Conservation (phyloP, 805 yeast genomes). For the Candida sanyiensis region DNA sequence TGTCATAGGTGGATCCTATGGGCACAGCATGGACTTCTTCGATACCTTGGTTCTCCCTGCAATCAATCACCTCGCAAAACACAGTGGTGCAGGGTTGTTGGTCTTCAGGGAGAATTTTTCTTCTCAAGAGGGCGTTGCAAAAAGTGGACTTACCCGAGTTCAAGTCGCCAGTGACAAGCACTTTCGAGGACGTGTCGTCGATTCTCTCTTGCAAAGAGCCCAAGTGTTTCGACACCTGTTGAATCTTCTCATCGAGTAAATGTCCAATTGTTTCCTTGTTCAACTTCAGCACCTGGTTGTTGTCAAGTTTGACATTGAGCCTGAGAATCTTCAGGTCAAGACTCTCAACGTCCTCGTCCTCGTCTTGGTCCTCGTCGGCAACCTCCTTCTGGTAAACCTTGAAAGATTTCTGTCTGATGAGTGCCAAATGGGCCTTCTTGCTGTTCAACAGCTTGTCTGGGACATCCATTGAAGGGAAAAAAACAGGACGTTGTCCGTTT, state of each 20-base stretch:
- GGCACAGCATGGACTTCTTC: conserved; percentile 95
- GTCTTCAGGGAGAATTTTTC: conserved; percentile 84
- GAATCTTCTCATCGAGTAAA: conserved; percentile 62
- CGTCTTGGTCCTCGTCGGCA: conserved; percentile 17
- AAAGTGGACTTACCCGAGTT: conserved; percentile 96
- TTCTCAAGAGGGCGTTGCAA: conserved; percentile 80
- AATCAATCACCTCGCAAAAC: conserved; percentile 90
- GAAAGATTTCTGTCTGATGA: conserved; percentile 38
- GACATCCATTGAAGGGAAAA: conserved; percentile 45
- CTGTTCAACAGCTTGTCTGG: conserved; percentile 36
- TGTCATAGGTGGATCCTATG: conserved; percentile 37
- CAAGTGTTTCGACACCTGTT: conserved; percentile 62
- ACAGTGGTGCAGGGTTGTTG: conserved; percentile 97
- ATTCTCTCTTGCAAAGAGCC: conserved; percentile 71
- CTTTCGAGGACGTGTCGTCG: conserved; percentile 88
- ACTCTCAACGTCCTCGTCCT: conserved; percentile 21
- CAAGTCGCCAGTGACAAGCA: conserved; percentile 92
- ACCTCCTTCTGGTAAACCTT: conserved; percentile 16
- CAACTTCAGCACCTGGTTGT: conserved; percentile 45
- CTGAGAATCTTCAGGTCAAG: conserved; percentile 55
- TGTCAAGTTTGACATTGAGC: conserved; percentile 51
- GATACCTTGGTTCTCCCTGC: conserved; percentile 60
- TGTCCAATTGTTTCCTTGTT: conserved; percentile 67
- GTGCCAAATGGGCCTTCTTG: conserved; percentile 46
- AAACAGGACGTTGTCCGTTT: conserved; percentile 55